phyloP scores from a whole-genome alignment of 2,329 filamentous ascomycete species.

The Trichoderma sp. region DNA sequence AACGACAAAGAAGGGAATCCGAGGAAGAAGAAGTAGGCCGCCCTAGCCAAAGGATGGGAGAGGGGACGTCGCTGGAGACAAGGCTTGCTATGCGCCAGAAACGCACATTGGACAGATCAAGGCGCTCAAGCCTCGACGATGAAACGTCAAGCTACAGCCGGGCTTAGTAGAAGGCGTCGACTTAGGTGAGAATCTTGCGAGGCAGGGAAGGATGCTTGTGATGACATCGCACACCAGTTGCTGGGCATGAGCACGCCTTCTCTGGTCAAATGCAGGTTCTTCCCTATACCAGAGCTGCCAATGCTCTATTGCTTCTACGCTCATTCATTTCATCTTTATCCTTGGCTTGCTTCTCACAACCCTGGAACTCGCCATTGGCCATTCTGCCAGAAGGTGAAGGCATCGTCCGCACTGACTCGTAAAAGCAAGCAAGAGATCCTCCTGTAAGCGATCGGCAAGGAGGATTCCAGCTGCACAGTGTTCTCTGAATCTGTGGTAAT shows the following conservation, averaged over 20 bases:
- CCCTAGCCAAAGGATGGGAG: neutral
- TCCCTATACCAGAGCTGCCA: neutral
- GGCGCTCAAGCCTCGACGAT: neutral
- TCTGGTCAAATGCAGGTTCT: too few relatives aligned
- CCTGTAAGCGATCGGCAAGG: neutral
- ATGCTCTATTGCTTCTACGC: neutral
- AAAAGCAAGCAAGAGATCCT: too few relatives aligned
- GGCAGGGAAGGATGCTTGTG: neutral
- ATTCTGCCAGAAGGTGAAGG: too few relatives aligned
- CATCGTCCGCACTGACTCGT: too few relatives aligned
- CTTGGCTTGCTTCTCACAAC: too few relatives aligned
- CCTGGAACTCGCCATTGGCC: too few relatives aligned
- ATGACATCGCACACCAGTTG: neutral
- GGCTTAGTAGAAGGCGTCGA: slow-evolving; percentile 19
- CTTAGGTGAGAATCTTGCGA: slow-evolving; percentile 15
- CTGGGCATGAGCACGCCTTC: neutral
- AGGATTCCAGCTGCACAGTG: neutral
- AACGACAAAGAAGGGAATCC: neutral
- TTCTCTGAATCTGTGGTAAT: neutral
- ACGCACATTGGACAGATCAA: neutral
- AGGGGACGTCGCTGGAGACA: too few relatives aligned
- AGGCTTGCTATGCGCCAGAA: neutral
- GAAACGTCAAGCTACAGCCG: neutral
- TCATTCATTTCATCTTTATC: too few relatives aligned
- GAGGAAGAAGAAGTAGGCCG: neutral